A percentile compares a stretch with the other conserved stretches of the same genome.
phyloP scores from a whole-genome alignment of 2,329 filamentous ascomycete species.

The Microcyclosporella mali region DNA sequence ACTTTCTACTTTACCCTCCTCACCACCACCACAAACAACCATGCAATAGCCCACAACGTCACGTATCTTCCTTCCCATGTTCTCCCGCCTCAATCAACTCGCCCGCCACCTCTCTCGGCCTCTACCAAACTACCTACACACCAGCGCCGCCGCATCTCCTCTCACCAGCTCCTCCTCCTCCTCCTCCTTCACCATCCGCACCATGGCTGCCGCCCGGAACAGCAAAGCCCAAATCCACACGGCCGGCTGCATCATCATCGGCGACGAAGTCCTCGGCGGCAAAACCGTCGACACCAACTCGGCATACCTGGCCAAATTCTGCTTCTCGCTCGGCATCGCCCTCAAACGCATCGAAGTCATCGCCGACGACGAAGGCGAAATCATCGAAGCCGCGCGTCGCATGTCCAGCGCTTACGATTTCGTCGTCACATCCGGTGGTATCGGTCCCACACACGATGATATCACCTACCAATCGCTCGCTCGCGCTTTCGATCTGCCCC shows the following conservation, averaged over 20 bases:
- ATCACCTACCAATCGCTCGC: constrained; percentile 95
- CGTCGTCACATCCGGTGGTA: constrained; percentile 90
- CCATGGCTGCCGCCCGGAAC: constrained; percentile 43
- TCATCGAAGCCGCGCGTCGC: constrained; percentile 75
- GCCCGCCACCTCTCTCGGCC: constrained; percentile 64
- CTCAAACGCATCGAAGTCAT: constrained; percentile 89
- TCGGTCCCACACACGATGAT: constrained; percentile 95
- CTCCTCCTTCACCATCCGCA: too few relatives aligned
- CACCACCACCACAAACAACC: neutral
- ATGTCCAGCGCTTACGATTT: constrained; percentile 92
- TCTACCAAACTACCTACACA: constrained; percentile 51
- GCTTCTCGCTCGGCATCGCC: constrained; percentile 58
- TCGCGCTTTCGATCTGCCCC: constrained; percentile 71
- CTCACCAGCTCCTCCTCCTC: too few relatives aligned
- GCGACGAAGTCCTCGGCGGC: constrained; percentile 91
- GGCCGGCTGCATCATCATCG: constrained; percentile 88
- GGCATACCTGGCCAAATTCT: constrained; percentile 59
- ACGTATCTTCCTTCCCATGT: constrained; percentile 50
- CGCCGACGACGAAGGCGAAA: constrained; percentile 83
- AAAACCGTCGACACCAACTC: constrained; percentile 70
- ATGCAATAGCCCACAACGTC: constrained; percentile 1
- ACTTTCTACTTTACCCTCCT: neutral
- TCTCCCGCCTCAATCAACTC: constrained; percentile 67
- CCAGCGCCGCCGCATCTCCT: constrained; percentile 33
- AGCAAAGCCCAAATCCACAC: constrained; percentile 70